Evolutionary conservation across 23 red algal species (phyloP), one percentile per base, ranked within the genome.

Genomic region (Gracilaria caudata): DNA sequence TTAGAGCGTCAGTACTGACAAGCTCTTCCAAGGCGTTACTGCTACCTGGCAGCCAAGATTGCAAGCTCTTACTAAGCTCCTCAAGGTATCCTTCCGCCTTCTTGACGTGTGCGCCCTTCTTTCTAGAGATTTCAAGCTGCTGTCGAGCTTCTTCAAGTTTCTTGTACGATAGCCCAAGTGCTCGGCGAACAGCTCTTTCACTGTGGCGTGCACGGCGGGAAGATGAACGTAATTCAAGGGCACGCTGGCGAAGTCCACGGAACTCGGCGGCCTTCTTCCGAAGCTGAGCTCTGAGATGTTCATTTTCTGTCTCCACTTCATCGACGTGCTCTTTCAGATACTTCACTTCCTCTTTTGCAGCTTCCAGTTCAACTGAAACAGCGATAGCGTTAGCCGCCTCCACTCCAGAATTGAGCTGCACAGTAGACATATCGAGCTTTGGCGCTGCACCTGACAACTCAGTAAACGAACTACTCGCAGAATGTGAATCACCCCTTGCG

Each of bases 51-150:
- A 57, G 51, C 51, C 51, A 57, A 43, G 77, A 80, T 41, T 63
- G 51, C 25, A 81, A 76, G 64, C 78, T 81, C 75, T 80, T 72
- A 14, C 72, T 79, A 24, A 89, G 74, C 4, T 89, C 85, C 34
- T 78, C 72, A 8, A 89, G 61, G 37, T 79, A 79, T 10, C 55
- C 87, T 63, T 91, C 87, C 0, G 87, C 87, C 21, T 68, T 77
- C 77, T 75, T 71, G 56, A 91, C 87, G 64, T 82, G 87, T 4
- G 87, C 57, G 34, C 87, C 87, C 87, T 91, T 91, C 44, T 91
- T 91, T 17, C 87, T 39, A n/a, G 87, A 91, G 30, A 75, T 53
- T 41, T 81, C 76, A 34, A 91, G 64, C 51, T 82, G 76, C 25
- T 81, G 41, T 45, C 76, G 61, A 32, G 87, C 87, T 49, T 91